Base-by-base conservation (phyloP, 306 rosid species). In the Alnus rubra region DNA sequence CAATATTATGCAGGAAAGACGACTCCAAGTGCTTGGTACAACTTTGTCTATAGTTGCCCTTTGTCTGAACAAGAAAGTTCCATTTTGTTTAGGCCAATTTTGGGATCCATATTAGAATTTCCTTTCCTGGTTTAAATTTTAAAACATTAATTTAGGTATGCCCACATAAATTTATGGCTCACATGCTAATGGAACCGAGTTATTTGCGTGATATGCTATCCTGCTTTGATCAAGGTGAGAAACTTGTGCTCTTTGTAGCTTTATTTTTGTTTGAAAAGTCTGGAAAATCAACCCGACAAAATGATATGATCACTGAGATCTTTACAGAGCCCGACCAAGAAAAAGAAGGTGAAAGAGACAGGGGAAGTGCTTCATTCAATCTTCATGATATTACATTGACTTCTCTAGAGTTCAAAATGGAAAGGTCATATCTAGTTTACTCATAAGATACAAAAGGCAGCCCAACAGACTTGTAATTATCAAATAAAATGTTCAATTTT, bases 21-120 rank as follows among this genome's bases (percentile, higher is more conserved):
- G 23, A 30, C 80, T 82, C 75, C 48, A 53, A 75, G 71, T 60
- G 44, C 72, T 67, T 82, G 80, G 15, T 70, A 48, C 42, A 42
- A 60, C 4, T 47, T 14, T 50, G 23, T 18, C 69, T 50, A 56
- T 52, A 10, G 55, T 45, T 64, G 73, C 39, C 28, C 28, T 23
- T 23, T 6, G 45, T 15, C 23, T 31, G 70, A 81, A 81, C 73
- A 54, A 10, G 45, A 16, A 79, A 73, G n/a, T 58, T 39, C 53
- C 12, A 13, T 19, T 72, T 33, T 71, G 54, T 60, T 77, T 30
- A 16, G 65, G 74, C 28, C 73, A 33, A 73, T 49, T 8, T 72
- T 30, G 69, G 69, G 42, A 47, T 67, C n/a, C 3, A 39, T 59
- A 2, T 18, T 42, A 39, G 49, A 9, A 3, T 67, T 37, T 18